These are phyloP conservation scores for Monosporozyma solicola DNA, from an alignment of 805 yeast species.

Conservation along the genomic window DNA sequence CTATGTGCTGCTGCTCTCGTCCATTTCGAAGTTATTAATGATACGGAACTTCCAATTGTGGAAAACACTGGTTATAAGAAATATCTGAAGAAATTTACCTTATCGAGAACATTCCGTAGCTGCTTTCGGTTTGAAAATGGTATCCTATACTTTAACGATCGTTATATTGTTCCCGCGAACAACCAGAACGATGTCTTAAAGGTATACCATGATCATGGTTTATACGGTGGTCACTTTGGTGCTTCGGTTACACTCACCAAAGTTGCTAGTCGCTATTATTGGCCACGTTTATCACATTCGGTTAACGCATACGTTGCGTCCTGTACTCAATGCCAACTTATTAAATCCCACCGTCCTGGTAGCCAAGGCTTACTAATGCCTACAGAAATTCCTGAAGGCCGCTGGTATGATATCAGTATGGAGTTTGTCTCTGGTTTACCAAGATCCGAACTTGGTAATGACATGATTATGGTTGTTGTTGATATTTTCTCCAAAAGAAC, in stretches of 20 bases:
- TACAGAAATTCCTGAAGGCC: slow-evolving; percentile 7
- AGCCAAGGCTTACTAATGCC: slow-evolving; percentile 8
- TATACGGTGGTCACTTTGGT: slow-evolving; percentile 11
- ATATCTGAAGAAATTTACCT: no score
- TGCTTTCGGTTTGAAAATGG: background rate
- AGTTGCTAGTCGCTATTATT: slow-evolving; percentile 4
- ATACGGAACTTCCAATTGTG: no score
- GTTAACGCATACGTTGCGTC: slow-evolving; percentile 1
- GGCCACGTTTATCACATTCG: slow-evolving; percentile 2
- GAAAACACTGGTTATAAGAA: no score
- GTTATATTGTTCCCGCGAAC: background rate
- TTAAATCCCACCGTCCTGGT: slow-evolving; percentile 1
- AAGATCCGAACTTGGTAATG: background rate
- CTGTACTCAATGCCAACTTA: slow-evolving; percentile 7
- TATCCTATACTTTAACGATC: background rate
- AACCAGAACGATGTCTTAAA: background rate
- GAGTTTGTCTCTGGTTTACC: slow-evolving; percentile 5
- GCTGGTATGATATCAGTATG: slow-evolving; percentile 15
- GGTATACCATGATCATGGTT: slow-evolving; percentile 4
- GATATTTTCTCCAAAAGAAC: slow-evolving; percentile 12
- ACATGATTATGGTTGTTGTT: slow-evolving; percentile 13
- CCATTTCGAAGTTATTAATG: background rate
- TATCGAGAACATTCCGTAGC: background rate
- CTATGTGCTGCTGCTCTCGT: background rate
- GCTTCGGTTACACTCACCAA: slow-evolving; percentile 3